phyloP scores from a whole-genome alignment of 352 stramenopile species.

The Aphanomyces cochlioides region DNA sequence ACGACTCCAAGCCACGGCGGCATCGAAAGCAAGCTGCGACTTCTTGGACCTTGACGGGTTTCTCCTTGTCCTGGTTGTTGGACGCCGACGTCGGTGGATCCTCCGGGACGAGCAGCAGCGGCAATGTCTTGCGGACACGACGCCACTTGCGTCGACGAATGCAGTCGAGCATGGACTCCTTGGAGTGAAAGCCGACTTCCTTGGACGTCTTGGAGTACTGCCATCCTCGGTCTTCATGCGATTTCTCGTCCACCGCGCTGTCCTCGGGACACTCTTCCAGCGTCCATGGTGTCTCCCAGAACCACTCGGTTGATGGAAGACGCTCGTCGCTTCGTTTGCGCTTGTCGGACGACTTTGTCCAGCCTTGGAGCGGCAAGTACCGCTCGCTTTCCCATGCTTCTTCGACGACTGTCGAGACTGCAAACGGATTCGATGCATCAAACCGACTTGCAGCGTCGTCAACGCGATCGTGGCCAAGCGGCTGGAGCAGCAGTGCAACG shows the following conservation, averaged over 20 bases:
- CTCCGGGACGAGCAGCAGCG: constrained; percentile 1
- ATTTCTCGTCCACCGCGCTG: neutral
- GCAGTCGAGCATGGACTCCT: constrained; percentile 10
- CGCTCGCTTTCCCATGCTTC: constrained; percentile 24
- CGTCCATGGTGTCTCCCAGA: neutral
- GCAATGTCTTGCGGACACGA: constrained; percentile 2
- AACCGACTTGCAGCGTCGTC: neutral
- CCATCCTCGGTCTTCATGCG: neutral
- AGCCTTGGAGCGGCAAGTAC: constrained; percentile 28
- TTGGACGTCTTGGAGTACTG: constrained; percentile 26
- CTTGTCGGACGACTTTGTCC: constrained; percentile 26
- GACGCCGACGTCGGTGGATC: neutral
- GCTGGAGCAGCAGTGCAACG: neutral
- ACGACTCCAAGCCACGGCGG: neutral
- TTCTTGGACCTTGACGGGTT: neutral
- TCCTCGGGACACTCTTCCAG: constrained; percentile 10
- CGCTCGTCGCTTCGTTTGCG: constrained; percentile 2
- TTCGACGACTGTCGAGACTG: constrained; percentile 2
- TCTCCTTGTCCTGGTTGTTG: constrained; percentile 9
- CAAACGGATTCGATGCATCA: neutral
- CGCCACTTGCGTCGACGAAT: constrained; percentile 24
- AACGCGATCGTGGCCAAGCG: neutral
- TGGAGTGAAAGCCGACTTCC: constrained; percentile 17
- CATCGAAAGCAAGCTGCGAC: neutral
- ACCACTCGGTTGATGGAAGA: constrained; percentile 18